Percentiles rank a stretch among this genome's conserved stretches.
These are phyloP conservation scores for Clarireedia monteithiana DNA, from an alignment of 2,329 filamentous ascomycete species.

Conservation along the genomic window DNA sequence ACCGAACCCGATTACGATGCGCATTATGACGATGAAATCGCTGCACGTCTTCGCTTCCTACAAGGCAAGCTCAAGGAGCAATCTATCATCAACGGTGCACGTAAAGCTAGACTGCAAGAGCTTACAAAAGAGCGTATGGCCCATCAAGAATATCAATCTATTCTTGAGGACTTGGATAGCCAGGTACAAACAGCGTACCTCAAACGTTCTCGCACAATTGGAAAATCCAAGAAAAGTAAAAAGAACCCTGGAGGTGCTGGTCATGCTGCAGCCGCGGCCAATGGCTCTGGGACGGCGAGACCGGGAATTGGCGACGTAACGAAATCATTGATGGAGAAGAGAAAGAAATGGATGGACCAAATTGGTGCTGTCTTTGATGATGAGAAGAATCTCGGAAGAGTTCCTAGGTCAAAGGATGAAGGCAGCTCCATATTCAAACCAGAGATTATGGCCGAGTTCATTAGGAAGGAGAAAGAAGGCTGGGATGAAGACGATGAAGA, in stretches of 20 bases:
- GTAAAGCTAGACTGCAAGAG: conserved; percentile 79
- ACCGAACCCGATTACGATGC: conserved; percentile 71
- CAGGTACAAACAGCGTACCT: conserved; percentile 94
- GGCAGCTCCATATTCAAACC: conserved; percentile 66
- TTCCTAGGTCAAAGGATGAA: conserved; percentile 60
- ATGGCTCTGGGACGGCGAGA: conserved; percentile 54
- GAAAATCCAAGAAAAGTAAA: conserved; percentile 89
- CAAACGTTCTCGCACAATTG: conserved; percentile 89
- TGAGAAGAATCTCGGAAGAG: conserved; percentile 43
- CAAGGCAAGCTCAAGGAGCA: conserved; percentile 77
- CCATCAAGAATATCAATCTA: conserved; percentile 93
- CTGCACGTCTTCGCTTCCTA: conserved; percentile 77
- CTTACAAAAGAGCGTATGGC: conserved; percentile 90
- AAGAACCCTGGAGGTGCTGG: conserved; percentile 68
- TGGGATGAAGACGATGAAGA: conserved; percentile 52
- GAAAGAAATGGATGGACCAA: conserved; percentile 80
- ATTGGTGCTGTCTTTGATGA: conserved; percentile 88
- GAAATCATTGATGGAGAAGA: conserved; percentile 84
- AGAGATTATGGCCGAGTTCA: conserved; percentile 61
- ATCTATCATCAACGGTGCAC: conserved; percentile 80
- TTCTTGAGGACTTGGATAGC: conserved; percentile 89
- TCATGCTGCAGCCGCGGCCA: conserved; percentile 42
- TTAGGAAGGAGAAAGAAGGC: conserved; percentile 79
- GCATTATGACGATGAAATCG: conserved; percentile 90
- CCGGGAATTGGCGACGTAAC: conserved; percentile 86